A percentile compares a stretch with the other conserved stretches of the same genome.
phyloP scores from a whole-genome alignment of 2,329 filamentous ascomycete genomes.

The Fusarium papillatum region DNA sequence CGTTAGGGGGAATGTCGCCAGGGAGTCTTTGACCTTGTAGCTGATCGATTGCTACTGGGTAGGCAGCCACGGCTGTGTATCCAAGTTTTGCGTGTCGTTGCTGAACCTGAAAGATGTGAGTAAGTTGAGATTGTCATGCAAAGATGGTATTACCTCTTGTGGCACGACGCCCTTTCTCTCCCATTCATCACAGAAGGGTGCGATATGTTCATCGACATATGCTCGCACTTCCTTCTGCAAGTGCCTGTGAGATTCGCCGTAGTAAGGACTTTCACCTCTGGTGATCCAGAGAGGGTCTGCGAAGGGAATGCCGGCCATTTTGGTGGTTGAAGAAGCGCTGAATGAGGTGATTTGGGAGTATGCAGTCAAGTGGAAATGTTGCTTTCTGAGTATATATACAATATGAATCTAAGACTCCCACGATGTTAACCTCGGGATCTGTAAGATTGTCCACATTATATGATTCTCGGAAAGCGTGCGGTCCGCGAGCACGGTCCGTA shows the following conservation, averaged over 20 bases:
- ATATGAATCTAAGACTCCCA: background rate
- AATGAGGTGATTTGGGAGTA: background rate
- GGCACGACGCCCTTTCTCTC: background rate
- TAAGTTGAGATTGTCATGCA: background rate
- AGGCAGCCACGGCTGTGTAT: background rate
- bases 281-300: constrained; percentile 32
- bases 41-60: background rate
- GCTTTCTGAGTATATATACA: background rate
- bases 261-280: constrained; percentile 18
- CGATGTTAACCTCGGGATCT: background rate
- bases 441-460: background rate
- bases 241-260: constrained; percentile 16
- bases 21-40: background rate
- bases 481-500: background rate
- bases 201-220: background rate
- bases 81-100: background rate
- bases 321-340: background rate
- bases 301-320: constrained; percentile 22
- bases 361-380: background rate
- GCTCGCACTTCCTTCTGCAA: constrained; percentile 24
- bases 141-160: background rate
- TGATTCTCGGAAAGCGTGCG: background rate
- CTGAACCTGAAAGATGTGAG: background rate
- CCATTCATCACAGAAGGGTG: background rate
- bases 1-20: background rate